phyloP scores from a whole-genome alignment of 1,284 basidiomycete species.

The Schizophyllum commune region DNA sequence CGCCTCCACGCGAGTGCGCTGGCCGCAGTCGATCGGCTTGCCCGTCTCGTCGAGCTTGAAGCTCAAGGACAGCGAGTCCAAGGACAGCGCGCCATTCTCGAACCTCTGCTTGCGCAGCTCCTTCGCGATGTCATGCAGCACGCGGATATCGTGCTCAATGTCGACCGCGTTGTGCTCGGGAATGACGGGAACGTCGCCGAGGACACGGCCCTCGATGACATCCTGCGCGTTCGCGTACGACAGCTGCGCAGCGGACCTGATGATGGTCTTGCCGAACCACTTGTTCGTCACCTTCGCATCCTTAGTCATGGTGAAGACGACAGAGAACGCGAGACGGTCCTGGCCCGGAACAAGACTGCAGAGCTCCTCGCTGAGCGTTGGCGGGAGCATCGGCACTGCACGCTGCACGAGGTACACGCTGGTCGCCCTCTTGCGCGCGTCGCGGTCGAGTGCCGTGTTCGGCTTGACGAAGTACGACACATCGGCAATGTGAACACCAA shows the following conservation, averaged over 20 bases:
- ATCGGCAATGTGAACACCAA: conserved; percentile 94
- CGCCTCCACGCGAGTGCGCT: conserved; percentile 62
- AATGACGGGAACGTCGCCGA: conserved; percentile 45
- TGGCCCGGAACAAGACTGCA: conserved; percentile 86
- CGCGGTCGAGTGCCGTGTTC: conserved; percentile 94
- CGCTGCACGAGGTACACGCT: conserved; percentile 96
- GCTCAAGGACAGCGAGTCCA: conserved; percentile 65
- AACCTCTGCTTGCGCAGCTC: conserved; percentile 72
- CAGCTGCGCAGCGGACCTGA: conserved; percentile 85
- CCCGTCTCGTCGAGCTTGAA: conserved; percentile 83
- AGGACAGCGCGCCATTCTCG: conserved; percentile 74
- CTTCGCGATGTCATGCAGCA: conserved; percentile 62
- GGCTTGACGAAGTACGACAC: conserved; percentile 95
- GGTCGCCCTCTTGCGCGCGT: conserved; percentile 94
- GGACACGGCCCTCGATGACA: conserved; percentile 69
- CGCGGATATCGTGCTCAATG: conserved; percentile 73
- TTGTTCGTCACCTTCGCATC: conserved; percentile 81
- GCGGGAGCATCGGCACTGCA: conserved; percentile 94
- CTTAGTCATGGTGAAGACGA: conserved; percentile 79
- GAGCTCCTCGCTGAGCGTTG: conserved; percentile 82
- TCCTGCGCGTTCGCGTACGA: conserved; percentile 78
- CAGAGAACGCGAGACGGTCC: conserved; percentile 88
- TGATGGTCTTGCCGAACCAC: conserved; percentile 90
- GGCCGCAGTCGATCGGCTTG: conserved; percentile 74
- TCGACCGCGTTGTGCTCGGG: conserved; percentile 52